Base-by-base conservation (phyloP, 768 basidiomycete genomes). In the Boletus rufocinnamomeus region DNA sequence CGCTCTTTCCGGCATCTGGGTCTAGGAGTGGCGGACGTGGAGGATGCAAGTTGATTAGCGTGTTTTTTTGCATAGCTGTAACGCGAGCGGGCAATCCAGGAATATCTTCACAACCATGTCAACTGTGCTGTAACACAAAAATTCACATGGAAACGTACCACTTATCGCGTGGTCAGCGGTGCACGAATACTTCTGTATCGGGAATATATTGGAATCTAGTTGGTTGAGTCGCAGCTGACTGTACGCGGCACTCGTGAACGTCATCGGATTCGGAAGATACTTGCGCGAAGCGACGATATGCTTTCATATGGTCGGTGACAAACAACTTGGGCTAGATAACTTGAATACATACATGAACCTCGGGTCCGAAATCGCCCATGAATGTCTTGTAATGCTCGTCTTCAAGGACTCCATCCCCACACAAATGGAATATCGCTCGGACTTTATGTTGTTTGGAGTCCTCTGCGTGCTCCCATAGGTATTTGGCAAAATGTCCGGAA, bases 181-280 rank as follows among this genome's bases (percentile, higher is more conserved):
- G 43, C 82, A 68, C 0, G 74, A 75, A 66, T 81, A 84, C 57
- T 84, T 75, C 0, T 88, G 89, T 16, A 88, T 66, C 0, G 83
- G 83, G 76, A 97, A 98, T 65, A 95, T 82, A 2, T 81, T 71
- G 1, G 80, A 61, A 63, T 96, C 92, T 27, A 96, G 76, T 57
- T 86, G 77, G 63, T 84, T 84, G 17, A 98, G 77, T 50, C 85
- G 82, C 21, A 92, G 79, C 59, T 91, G 88, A 61, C 84, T 84
- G 62, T 84, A 83, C 9, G 87, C 87, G 3, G 86, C 82, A 34
- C 85, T 86, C 3, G 85, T 88, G 67, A 92, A 95, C 13, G 86
- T 86, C 21, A 93, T 77, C 1, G 82, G 83, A 68, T 95, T 83
- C 2, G 84, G 71, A 41, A 76, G 75, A 57, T 87, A 76, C 59